These are phyloP conservation scores for Penicillium fimorum DNA, from an alignment of 495 filamentous ascomycete genomes.

Conservation along the genomic window DNA sequence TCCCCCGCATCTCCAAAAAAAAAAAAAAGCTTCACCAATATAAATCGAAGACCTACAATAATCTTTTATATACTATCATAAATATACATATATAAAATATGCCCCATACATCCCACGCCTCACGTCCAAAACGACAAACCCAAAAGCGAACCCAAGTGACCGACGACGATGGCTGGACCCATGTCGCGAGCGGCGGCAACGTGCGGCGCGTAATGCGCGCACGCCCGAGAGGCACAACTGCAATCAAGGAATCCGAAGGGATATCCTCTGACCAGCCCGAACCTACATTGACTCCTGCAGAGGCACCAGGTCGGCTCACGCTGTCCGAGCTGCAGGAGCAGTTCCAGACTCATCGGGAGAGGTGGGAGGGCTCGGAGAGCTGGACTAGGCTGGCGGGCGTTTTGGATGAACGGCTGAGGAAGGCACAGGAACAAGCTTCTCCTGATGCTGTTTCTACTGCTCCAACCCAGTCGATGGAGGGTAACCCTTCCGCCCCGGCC, in stretches of 20 bases:
- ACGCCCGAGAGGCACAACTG: constrained; percentile 1
- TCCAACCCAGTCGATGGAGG: neutral
- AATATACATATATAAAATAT: constrained; percentile 25
- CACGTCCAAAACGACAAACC: constrained; percentile 37
- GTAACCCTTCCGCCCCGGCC: neutral
- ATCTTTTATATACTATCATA: neutral
- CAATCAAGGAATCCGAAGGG: neutral
- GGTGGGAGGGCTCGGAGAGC: constrained; percentile 34
- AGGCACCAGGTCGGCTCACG: constrained; percentile 37
- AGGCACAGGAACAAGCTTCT: constrained; percentile 6
- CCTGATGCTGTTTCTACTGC: neutral
- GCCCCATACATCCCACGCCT: constrained; percentile 48
- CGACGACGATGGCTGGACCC: constrained; percentile 56
- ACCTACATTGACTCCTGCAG: constrained; percentile 25
- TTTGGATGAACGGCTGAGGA: constrained; percentile 9
- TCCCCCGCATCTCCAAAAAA: constrained; percentile 12
- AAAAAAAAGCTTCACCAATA: neutral
- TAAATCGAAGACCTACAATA: neutral
- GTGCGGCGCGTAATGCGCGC: constrained; percentile 23
- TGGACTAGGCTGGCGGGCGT: constrained; percentile 19
- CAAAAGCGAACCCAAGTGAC: constrained; percentile 49
- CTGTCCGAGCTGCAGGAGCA: constrained; percentile 39
- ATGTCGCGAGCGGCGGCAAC: constrained; percentile 42
- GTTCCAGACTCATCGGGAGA: constrained; percentile 25
- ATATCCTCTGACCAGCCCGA: neutral